Conservation (phyloP, 2,329 filamentous ascomycete species). For the Colletotrichum agaves region DNA sequence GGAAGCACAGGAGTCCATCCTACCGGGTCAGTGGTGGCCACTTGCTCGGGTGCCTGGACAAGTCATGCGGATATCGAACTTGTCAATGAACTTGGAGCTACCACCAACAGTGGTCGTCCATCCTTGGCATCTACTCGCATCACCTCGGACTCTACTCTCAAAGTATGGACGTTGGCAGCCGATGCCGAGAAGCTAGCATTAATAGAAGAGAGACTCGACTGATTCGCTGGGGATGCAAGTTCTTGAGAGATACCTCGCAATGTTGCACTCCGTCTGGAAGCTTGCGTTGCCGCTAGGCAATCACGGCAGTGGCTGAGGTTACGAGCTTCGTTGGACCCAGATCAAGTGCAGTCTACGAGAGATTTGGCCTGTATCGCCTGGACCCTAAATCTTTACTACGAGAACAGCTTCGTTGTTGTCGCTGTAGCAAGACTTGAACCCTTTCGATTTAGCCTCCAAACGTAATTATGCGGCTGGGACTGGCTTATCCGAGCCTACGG, state of each 20-base stretch:
- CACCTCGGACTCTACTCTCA: conserved; percentile 35
- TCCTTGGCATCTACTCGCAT: conserved; percentile 33
- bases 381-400: background rate
- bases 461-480: background rate
- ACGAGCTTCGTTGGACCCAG: background rate
- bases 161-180: conserved; percentile 34
- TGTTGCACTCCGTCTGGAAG: too few species aligned
- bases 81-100: conserved; percentile 17
- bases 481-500: background rate
- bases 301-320: background rate
- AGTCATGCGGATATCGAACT: conserved; percentile 41
- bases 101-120: conserved; percentile 27
- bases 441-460: background rate
- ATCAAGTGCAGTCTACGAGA: background rate
- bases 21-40: conserved; percentile 66
- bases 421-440: background rate
- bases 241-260: background rate
- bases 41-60: conserved; percentile 66
- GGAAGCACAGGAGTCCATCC: conserved; percentile 62
- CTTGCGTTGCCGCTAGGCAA: background rate
- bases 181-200: background rate
- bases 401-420: background rate
- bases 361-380: background rate
- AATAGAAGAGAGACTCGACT: too few species aligned
- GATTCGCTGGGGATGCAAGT: background rate